Evolutionary conservation across 1,284 basidiomycete genomes (phyloP).

Genomic region (Singerocomus rubriflavus): DNA sequence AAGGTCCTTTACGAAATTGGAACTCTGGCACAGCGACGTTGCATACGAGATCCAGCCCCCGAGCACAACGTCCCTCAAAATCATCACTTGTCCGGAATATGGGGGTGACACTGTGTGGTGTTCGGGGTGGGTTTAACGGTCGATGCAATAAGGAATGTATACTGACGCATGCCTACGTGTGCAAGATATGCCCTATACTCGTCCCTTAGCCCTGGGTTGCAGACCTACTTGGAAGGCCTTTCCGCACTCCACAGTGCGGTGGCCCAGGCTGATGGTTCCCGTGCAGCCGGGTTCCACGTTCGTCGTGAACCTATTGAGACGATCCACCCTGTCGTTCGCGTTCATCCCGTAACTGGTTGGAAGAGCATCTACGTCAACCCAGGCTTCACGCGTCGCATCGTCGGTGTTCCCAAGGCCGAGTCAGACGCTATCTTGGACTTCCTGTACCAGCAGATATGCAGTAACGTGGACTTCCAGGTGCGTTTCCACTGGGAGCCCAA

Average conservation of each 20-base stretch:
- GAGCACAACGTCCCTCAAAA: conserved; percentile 65
- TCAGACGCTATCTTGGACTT: conserved; percentile 69
- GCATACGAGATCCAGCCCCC: conserved; percentile 76
- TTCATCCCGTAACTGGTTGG: conserved; percentile 80
- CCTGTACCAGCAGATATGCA: conserved; percentile 67
- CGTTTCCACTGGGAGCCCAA: conserved; percentile 70
- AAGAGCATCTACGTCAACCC: conserved; percentile 76
- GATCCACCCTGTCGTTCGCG: conserved; percentile 63
- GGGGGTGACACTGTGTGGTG: conserved; percentile 74
- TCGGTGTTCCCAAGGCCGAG: conserved; percentile 77
- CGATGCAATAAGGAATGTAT: not conserved
- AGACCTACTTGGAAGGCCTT: conserved; percentile 65
- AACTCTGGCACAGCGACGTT: conserved; percentile 84
- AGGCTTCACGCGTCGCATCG: conserved; percentile 67
- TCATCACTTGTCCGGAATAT: conserved; percentile 59
- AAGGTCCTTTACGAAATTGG: conserved; percentile 67
- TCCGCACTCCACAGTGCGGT: conserved; percentile 66
- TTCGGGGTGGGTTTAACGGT: conserved; percentile 46
- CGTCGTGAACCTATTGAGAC: conserved; percentile 70
- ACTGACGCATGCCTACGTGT: conserved; percentile 10
- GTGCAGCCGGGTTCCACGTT: conserved; percentile 61
- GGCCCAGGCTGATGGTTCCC: conserved; percentile 64
- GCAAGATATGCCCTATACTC: conserved; percentile 65
- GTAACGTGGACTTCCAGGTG: conserved; percentile 70
- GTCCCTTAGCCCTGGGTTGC: conserved; percentile 63